A percentile compares a stretch with the other conserved stretches of the same genome.
phyloP scores from a whole-genome alignment of 2,329 filamentous ascomycete species.

The Botrytis aclada region DNA sequence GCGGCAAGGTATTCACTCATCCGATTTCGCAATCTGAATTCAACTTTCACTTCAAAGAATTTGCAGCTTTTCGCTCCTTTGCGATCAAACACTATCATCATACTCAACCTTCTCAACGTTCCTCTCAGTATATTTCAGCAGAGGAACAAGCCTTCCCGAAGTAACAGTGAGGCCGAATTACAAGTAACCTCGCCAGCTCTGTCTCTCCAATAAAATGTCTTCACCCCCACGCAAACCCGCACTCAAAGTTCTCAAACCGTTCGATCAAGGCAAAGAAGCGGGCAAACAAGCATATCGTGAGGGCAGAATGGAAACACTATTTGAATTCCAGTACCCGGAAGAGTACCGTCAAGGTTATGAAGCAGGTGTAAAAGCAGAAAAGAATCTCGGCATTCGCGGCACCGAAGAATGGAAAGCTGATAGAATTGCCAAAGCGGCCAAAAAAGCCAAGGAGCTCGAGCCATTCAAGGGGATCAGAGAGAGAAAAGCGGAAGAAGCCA shows the following conservation, averaged over 20 bases:
- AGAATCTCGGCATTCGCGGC: background rate
- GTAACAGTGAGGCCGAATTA: too few relatives aligned
- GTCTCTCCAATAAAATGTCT: background rate
- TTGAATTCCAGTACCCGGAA: background rate
- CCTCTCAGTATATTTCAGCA: background rate
- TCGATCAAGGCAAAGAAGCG: background rate
- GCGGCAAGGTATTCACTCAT: background rate
- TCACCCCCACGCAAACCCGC: background rate
- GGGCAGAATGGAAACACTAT: background rate
- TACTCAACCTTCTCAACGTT: background rate
- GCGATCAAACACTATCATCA: background rate
- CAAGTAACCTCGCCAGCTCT: background rate
- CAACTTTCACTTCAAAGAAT: background rate
- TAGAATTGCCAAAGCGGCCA: background rate
- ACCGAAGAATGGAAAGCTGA: background rate
- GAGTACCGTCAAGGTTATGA: background rate
- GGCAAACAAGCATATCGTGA: background rate
- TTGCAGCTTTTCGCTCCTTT: background rate
- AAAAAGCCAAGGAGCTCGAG: background rate
- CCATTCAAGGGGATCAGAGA: background rate
- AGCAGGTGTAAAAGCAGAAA: background rate
- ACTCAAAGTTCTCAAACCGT: background rate
- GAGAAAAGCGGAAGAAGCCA: background rate
- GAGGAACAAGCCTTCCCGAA: background rate
- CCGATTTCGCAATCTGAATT: background rate